Percentiles rank a stretch among this genome's conserved stretches.
Conservation (phyloP, 768 basidiomycete species). For the Leccinum disarticulatum region DNA sequence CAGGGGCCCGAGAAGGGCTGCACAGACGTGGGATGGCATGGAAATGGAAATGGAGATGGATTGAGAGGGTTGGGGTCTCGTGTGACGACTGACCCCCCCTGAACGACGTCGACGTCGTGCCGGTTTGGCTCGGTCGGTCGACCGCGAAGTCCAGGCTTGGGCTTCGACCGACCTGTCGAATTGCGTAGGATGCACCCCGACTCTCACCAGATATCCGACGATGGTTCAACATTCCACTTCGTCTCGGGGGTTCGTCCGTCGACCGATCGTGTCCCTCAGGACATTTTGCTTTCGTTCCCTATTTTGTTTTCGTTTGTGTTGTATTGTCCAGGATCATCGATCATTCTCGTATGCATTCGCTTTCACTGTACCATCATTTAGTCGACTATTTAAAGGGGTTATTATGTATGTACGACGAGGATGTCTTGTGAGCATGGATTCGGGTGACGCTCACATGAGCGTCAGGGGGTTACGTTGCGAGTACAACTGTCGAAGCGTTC, state of each 20-base stretch:
- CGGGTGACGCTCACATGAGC: neutral
- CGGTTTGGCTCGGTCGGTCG: neutral
- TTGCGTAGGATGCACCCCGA: neutral
- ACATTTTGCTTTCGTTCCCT: neutral
- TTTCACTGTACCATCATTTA: neutral
- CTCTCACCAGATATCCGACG: neutral
- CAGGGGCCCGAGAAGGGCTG: conserved; percentile 2
- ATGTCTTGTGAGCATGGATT: neutral
- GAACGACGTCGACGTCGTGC: neutral
- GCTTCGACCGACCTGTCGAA: neutral
- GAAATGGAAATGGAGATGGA: conserved; percentile 53
- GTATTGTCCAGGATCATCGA: neutral
- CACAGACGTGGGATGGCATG: conserved; percentile 41
- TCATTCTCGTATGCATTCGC: neutral
- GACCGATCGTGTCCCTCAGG: neutral
- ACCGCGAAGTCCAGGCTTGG: neutral
- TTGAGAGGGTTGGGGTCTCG: neutral
- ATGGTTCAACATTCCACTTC: neutral
- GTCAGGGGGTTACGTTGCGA: neutral
- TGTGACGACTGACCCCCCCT: neutral
- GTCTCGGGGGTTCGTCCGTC: neutral
- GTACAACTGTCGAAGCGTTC: too few species aligned
- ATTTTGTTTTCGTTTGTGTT: neutral
- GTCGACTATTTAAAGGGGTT: neutral
- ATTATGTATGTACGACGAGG: neutral